Evolutionary conservation across 148 eudicot genomes (phyloP), one percentile per base, ranked within the genome.

Genomic region (Cornus controversa): DNA sequence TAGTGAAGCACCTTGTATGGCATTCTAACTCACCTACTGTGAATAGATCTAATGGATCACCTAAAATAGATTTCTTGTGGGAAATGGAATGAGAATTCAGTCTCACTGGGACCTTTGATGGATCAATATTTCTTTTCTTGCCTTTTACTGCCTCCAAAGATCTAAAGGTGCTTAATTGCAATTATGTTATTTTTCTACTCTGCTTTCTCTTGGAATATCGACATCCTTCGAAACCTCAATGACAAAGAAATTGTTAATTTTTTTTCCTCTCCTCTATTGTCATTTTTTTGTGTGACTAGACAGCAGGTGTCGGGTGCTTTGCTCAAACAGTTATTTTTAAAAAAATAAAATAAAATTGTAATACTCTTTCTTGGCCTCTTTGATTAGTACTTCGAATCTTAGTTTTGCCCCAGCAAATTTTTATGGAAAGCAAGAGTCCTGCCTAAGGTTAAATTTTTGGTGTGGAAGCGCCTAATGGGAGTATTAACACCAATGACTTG

Each of bases 1-100:
- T 16, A 29, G 54, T 42, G 29, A 73, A 60, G 68, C 53, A 67
- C 72, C 76, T 47, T 74, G 15, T 62, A 34, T 65, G 31, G 36
- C 26, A 64, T 23, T 78, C 36, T 64, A 8, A 34, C 77, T 62
- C 5, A 25, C 54, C 11, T 24, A 29, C 23, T 22, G 22, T 22
- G 22, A 74, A 62, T 64, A 23, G 29, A 70, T 70, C 64, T 22
- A 60, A 18, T 60, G 64, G 20, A 60, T 18, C 64, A 60, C 64
- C 8, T 54, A 13, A 14, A 54, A 22, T 54, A 54, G 62, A 60
- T n/a, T 60, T 60, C 64, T 60, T 60, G 25, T 5, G 23, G 2
- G 24, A 60, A 60, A 5, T n/a, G 64, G 24, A 20, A n/a, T 60
- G 64, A 60, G 64, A n/a, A 60, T 4, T n/a, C 8, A 25, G 22